Percentiles rank a stretch among this genome's conserved stretches.
Evolutionary conservation across 1,284 basidiomycete genomes (phyloP).

Genomic region (Cutaneotrichosporon sp.): DNA sequence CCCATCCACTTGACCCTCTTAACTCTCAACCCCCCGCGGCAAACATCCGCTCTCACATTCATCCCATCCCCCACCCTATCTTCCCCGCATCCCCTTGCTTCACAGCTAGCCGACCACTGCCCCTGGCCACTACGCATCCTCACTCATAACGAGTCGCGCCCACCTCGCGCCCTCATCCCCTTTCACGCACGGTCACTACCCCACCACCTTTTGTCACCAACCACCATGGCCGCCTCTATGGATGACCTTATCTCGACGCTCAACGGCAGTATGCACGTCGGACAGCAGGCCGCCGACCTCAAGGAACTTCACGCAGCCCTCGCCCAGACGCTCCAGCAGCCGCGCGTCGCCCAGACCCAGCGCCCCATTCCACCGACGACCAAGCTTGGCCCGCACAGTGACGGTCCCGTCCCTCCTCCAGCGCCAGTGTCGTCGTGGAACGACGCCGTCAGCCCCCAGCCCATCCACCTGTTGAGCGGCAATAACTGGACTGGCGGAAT

Average conservation of each 20-base stretch:
- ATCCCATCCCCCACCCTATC: not conserved
- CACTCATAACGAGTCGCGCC: not conserved
- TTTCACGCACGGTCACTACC: not conserved
- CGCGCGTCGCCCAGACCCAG: constrained; percentile 27
- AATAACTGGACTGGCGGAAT: constrained; percentile 21
- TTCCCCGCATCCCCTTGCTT: not conserved
- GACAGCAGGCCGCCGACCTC: constrained; percentile 46
- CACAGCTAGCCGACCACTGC: not conserved
- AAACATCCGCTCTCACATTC: not conserved
- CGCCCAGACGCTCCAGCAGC: constrained; percentile 15
- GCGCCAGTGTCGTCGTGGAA: constrained; percentile 51
- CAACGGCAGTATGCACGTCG: constrained; percentile 41
- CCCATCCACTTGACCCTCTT: not conserved
- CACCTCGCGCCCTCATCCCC: not conserved
- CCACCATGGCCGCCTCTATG: constrained; percentile 25
- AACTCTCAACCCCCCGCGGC: too few species aligned
- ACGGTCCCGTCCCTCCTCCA: constrained; percentile 41
- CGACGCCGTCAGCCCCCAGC: constrained; percentile 28
- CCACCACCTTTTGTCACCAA: not conserved
- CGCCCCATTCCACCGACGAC: constrained; percentile 36
- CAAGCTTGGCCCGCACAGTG: constrained; percentile 21
- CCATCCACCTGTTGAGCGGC: constrained; percentile 16
- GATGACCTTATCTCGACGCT: constrained; percentile 52
- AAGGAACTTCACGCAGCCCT: constrained; percentile 32
- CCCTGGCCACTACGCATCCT: not conserved